A percentile compares a stretch with the other conserved stretches of the same genome.
phyloP scores from a whole-genome alignment of 1,284 basidiomycete genomes.

The Ustilago hordei region DNA sequence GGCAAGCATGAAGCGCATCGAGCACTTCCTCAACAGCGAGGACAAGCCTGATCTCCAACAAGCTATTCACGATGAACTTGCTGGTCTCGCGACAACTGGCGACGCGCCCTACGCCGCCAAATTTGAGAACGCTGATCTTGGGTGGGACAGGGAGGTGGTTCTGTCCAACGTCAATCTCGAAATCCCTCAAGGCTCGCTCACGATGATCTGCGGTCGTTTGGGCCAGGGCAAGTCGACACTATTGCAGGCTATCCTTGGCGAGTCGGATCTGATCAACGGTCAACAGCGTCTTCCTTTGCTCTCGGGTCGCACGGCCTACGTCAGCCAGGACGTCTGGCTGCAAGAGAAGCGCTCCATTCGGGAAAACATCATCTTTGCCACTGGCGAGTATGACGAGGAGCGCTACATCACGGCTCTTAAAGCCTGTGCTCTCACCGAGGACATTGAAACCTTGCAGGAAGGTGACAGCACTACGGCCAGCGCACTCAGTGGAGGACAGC shows the following conservation, averaged over 20 bases:
- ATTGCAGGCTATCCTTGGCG: conserved; percentile 60
- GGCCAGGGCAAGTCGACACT: conserved; percentile 66
- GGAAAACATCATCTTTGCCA: conserved; percentile 63
- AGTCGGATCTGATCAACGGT: conserved; percentile 55
- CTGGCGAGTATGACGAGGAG: conserved; percentile 47
- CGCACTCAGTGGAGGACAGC: conserved; percentile 65
- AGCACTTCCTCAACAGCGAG: conserved; percentile 47
- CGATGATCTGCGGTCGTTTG: conserved; percentile 61
- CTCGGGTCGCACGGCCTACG: conserved; percentile 52
- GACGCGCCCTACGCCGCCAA: conserved; percentile 25
- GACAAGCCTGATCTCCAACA: conserved; percentile 30
- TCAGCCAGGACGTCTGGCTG: conserved; percentile 63
- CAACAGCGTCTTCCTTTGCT: conserved; percentile 34
- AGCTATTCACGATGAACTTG: conserved; percentile 13
- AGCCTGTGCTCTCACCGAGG: conserved; percentile 58
- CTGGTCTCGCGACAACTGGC: conserved; percentile 2
- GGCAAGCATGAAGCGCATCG: conserved; percentile 56
- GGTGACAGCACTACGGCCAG: conserved; percentile 61
- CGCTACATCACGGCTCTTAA: conserved; percentile 56
- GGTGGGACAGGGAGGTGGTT: conserved; percentile 34
- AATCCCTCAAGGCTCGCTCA: conserved; percentile 45
- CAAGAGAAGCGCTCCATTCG: conserved; percentile 55
- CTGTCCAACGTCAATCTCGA: conserved; percentile 43
- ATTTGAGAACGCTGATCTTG: conserved; percentile 40
- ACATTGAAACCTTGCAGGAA: conserved; percentile 55